phyloP scores from a whole-genome alignment of 164 flowering plant genomes.

The Euptelea pleiosperma region DNA sequence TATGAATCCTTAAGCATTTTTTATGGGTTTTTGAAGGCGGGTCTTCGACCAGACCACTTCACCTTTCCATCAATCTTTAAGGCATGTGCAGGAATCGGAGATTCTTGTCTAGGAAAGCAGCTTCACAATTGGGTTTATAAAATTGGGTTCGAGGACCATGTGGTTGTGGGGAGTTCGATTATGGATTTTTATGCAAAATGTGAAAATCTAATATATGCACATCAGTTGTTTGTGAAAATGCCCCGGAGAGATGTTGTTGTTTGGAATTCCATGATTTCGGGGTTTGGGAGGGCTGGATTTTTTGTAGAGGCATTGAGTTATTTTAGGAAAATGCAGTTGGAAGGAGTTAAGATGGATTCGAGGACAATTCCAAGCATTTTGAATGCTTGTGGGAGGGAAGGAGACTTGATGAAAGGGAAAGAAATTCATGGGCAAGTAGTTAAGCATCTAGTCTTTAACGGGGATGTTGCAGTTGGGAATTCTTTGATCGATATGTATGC shows the following conservation, averaged over 20 bases:
- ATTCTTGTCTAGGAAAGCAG: conserved; percentile 21
- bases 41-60: conserved; percentile 45
- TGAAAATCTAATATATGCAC: conserved; percentile 34
- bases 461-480: conserved; percentile 42
- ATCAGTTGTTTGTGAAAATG: conserved; percentile 32
- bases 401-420: conserved; percentile 48
- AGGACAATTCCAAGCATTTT: conserved; percentile 44
- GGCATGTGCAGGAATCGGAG: conserved; percentile 34
- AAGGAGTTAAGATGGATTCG: conserved; percentile 36
- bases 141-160: conserved; percentile 41
- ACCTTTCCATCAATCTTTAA: conserved; percentile 45
- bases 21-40: conserved; percentile 24
- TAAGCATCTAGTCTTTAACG: conserved; percentile 23
- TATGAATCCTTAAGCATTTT: conserved; percentile 29
- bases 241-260: conserved; percentile 31
- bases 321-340: conserved; percentile 37
- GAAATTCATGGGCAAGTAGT: conserved; percentile 46
- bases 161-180: conserved; percentile 37
- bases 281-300: conserved; percentile 39
- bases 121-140: conserved; percentile 41
- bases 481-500: conserved; percentile 52
- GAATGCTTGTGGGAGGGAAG: conserved; percentile 46
- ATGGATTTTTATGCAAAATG: conserved; percentile 46
- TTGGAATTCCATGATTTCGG: conserved; percentile 59
- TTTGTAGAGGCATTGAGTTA: conserved; percentile 34